These are phyloP conservation scores for Noccaea bulbosa DNA, from an alignment of 345 rosid species.

Conservation along the genomic window DNA sequence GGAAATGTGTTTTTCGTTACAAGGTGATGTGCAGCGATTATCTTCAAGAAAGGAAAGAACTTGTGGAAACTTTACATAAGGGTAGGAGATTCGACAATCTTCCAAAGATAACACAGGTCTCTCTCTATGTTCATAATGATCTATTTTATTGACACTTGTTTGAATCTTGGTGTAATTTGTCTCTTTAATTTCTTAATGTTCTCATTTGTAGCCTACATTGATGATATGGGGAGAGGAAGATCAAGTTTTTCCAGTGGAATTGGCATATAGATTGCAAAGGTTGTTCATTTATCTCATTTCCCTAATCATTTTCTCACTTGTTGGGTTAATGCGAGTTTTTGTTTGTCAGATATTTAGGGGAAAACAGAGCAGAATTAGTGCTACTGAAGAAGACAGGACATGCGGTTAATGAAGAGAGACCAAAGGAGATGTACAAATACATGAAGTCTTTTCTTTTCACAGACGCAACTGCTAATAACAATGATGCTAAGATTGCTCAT, in stretches of 20 bases:
- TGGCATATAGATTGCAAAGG: conserved; percentile 79
- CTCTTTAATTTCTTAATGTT: not conserved
- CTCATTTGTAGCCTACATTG: conserved; percentile 60
- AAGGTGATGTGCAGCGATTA: conserved; percentile 84
- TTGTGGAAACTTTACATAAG: conserved; percentile 71
- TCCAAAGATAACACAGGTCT: conserved; percentile 77
- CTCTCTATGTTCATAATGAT: not conserved
- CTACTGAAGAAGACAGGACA: conserved; percentile 78
- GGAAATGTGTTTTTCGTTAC: conserved; percentile 21
- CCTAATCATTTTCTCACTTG: not conserved
- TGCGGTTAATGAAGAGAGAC: conserved; percentile 73
- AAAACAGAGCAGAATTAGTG: conserved; percentile 54
- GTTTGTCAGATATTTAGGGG: conserved; percentile 63
- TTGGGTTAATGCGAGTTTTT: not conserved
- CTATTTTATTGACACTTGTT: not conserved
- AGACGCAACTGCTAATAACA: conserved; percentile 14
- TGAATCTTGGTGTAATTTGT: conserved; percentile 5
- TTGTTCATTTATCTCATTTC: not conserved
- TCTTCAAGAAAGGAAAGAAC: conserved; percentile 71
- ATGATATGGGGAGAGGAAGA: conserved; percentile 89
- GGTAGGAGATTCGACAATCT: conserved; percentile 69
- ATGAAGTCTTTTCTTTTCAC: conserved; percentile 67
- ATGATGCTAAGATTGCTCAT: conserved; percentile 41
- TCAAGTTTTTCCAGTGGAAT: conserved; percentile 74
- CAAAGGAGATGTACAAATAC: conserved; percentile 65